Conservation (phyloP, 2,329 filamentous ascomycete genomes). For the Colletotrichum graminicola region DNA sequence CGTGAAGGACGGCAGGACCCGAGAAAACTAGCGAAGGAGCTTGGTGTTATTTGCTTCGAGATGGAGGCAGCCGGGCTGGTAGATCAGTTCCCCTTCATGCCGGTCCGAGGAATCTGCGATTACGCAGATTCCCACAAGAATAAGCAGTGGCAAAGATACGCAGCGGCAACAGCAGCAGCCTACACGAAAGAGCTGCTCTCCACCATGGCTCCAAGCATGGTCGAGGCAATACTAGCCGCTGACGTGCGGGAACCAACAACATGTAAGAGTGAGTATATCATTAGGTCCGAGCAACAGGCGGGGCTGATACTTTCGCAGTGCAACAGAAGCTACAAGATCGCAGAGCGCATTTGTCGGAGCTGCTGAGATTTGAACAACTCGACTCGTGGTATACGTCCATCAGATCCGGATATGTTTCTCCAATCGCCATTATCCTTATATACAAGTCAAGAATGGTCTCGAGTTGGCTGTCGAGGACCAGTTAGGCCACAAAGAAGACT, state of each 20-base stretch:
- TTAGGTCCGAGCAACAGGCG: neutral
- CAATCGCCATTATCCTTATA: neutral
- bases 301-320: neutral
- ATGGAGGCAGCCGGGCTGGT: neutral
- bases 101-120: neutral
- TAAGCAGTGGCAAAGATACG: neutral
- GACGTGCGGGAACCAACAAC: neutral
- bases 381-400: neutral
- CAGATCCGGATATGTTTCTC: neutral
- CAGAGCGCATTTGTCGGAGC: neutral
- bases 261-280: neutral
- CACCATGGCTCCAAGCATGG: neutral
- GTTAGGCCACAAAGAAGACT: neutral
- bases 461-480: neutral
- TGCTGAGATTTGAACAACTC: constrained; percentile 2
- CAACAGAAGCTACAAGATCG: neutral
- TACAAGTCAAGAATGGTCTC: neutral
- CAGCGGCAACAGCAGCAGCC: neutral
- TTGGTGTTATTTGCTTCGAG: neutral
- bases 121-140: neutral
- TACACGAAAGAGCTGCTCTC: neutral
- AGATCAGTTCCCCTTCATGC: neutral
- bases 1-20: neutral
- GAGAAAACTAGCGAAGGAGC: neutral
- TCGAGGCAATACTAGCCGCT: neutral